Evolutionary conservation across 148 eudicot genomes (phyloP).

Genomic region (Vaccinium vitisidaea): DNA sequence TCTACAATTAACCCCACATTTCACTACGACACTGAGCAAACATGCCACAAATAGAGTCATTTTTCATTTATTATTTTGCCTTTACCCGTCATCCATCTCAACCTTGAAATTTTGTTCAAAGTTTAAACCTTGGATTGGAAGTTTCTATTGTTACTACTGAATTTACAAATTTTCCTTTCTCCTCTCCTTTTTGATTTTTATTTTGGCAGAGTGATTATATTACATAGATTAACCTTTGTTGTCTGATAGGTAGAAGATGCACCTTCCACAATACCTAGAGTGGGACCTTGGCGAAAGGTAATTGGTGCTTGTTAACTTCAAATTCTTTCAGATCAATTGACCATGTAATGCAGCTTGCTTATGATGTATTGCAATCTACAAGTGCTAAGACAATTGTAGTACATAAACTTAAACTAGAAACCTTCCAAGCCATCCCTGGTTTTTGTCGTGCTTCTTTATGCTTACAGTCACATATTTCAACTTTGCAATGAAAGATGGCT

Average conservation of each 20-base stretch:
- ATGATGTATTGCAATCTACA: neutral
- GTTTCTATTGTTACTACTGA: neutral
- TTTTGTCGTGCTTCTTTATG: constrained; percentile 4
- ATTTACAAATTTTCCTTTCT: neutral
- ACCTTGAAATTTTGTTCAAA: neutral
- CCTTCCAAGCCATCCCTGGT: neutral
- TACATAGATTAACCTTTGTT: constrained; percentile 5
- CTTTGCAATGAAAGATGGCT: neutral
- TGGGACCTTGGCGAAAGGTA: constrained; percentile 83
- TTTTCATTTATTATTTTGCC: neutral
- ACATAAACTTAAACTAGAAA: constrained; percentile 3
- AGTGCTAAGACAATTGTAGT: no score
- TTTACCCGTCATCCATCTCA: neutral
- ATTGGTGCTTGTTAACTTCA: constrained; percentile 6
- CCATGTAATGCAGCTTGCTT: neutral
- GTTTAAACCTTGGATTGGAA: neutral
- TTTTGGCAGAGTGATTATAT: neutral
- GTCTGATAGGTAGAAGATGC: constrained; percentile 45
- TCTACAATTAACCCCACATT: neutral
- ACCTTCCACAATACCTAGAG: constrained; percentile 43
- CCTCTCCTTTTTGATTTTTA: neutral
- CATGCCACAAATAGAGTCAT: neutral
- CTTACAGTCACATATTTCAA: neutral
- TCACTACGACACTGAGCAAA: neutral
- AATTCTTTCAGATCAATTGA: neutral